These are phyloP conservation scores for Noccaea bulbosa DNA, from an alignment of 345 rosid genomes.

Conservation along the genomic window DNA sequence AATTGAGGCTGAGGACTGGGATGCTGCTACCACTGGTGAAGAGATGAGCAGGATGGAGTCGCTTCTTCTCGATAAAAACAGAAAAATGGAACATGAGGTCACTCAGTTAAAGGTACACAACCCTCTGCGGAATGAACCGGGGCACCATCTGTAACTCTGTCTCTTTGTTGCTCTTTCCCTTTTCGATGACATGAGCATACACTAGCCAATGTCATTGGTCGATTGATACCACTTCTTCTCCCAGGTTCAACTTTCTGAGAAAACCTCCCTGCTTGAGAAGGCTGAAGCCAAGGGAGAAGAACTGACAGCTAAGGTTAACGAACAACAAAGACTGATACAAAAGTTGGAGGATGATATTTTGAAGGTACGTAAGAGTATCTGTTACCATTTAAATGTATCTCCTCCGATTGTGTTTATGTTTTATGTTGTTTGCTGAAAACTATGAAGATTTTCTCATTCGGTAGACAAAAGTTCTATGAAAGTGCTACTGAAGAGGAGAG, in stretches of 20 bases:
- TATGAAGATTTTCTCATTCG: not conserved
- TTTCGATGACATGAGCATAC: constrained; percentile 6
- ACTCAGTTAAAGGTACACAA: constrained; percentile 82
- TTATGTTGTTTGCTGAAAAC: not conserved
- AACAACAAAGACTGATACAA: constrained; percentile 86
- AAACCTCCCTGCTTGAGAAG: constrained; percentile 68
- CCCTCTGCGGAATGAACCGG: constrained; percentile 8
- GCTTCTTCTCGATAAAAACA: constrained; percentile 97
- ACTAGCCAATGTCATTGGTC: constrained; percentile 15
- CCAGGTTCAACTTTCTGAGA: constrained; percentile 89
- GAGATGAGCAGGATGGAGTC: constrained; percentile 99
- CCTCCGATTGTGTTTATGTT: constrained; percentile 7
- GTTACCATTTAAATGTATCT: constrained; percentile 12
- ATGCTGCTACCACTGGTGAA: constrained; percentile 85
- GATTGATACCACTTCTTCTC: constrained; percentile 24
- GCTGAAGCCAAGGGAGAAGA: constrained; percentile 76
- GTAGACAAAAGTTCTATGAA: not conserved
- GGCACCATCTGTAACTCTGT: constrained; percentile 21
- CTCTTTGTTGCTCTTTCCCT: constrained; percentile 16
- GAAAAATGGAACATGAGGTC: constrained; percentile 95
- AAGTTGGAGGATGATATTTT: constrained; percentile 95
- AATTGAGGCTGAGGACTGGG: constrained; percentile 99
- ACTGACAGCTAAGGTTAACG: constrained; percentile 68
- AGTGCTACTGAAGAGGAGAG: constrained; percentile 10
- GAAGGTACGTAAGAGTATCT: constrained; percentile 61